Percentiles rank a stretch among this genome's conserved stretches.
These are phyloP conservation scores for Catenaria anguillulae DNA, from an alignment of 371 early-diverging fungal species.

Conservation along the genomic window DNA sequence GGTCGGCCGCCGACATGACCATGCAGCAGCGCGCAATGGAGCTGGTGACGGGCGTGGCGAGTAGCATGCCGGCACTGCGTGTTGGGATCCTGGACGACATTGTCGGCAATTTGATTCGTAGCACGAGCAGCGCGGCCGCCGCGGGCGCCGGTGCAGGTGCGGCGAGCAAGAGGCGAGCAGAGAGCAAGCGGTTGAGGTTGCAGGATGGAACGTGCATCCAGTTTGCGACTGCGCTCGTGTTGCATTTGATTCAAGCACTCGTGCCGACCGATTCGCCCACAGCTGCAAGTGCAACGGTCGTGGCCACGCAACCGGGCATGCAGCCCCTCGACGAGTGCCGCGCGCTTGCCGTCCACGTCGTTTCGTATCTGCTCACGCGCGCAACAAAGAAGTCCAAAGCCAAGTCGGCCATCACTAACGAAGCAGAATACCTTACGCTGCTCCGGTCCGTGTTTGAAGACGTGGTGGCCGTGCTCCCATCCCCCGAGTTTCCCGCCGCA, in stretches of 20 bases:
- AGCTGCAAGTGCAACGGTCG: conserved; percentile 9
- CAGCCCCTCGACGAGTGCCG: background rate
- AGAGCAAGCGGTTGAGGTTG: conserved; percentile 22
- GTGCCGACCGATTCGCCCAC: no score
- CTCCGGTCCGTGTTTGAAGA: conserved; percentile 58
- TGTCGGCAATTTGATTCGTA: conserved; percentile 46
- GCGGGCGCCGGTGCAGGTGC: conserved; percentile 18
- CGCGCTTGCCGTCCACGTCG: background rate
- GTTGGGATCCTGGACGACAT: conserved; percentile 73
- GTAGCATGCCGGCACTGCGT: conserved; percentile 44
- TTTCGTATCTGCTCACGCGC: background rate
- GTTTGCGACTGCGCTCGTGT: conserved; percentile 57
- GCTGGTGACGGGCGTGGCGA: conserved; percentile 41
- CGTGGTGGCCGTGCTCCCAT: conserved; percentile 46
- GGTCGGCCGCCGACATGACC: background rate
- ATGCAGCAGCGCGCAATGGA: conserved; percentile 12
- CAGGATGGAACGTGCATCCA: conserved; percentile 52
- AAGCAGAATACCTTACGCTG: conserved; percentile 55
- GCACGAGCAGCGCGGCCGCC: conserved; percentile 23
- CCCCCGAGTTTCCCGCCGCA: conserved; percentile 87
- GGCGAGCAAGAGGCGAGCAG: conserved; percentile 7
- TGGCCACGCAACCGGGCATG: background rate
- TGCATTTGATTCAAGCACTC: conserved; percentile 53
- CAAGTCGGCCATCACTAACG: conserved; percentile 19
- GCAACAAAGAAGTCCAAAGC: conserved; percentile 4